Percentiles rank a stretch among this genome's conserved stretches.
These are phyloP conservation scores for Cytospora mali DNA, from an alignment of 2,329 filamentous ascomycete genomes.

Conservation along the genomic window DNA sequence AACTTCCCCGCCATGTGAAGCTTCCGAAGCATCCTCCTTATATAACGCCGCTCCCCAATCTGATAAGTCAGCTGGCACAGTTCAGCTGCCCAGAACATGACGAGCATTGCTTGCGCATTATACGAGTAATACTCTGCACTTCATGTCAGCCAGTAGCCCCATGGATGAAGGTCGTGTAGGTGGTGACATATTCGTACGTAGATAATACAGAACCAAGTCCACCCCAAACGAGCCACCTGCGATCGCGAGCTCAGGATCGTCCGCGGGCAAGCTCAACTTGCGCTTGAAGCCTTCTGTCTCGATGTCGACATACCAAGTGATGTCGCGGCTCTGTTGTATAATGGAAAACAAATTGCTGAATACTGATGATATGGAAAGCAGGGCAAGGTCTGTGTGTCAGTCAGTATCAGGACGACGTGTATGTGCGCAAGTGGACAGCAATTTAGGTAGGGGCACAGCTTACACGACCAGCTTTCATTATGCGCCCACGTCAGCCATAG, in stretches of 20 bases:
- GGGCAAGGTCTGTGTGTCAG: slow-evolving; percentile 31
- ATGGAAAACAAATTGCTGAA: slow-evolving; percentile 34
- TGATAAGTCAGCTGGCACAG: slow-evolving; percentile 23
- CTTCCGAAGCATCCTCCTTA: slow-evolving; percentile 26
- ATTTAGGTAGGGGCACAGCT: slow-evolving; percentile 13
- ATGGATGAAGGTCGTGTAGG: neutral
- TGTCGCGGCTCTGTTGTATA: slow-evolving; percentile 32
- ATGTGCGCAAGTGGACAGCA: neutral
- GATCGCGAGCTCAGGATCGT: slow-evolving; percentile 31
- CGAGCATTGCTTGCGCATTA: slow-evolving; percentile 32
- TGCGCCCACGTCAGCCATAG: slow-evolving; percentile 35
- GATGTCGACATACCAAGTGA: slow-evolving; percentile 30
- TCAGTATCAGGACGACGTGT: neutral
- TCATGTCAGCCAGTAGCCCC: neutral
- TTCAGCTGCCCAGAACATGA: slow-evolving; percentile 32
- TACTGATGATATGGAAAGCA: slow-evolving; percentile 30
- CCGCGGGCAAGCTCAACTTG: slow-evolving; percentile 28
- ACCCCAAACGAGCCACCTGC: slow-evolving; percentile 33
- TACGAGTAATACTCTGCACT: slow-evolving; percentile 32
- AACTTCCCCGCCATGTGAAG: slow-evolving; percentile 32
- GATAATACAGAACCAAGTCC: slow-evolving; percentile 34
- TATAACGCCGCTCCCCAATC: slow-evolving; percentile 30
- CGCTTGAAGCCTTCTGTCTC: slow-evolving; percentile 28
- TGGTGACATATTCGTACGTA: slow-evolving; percentile 28
- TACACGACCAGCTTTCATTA: slow-evolving; percentile 33